These are phyloP conservation scores for Fusarium sp. DNA, from an alignment of 2,329 filamentous ascomycete species.

Conservation along the genomic window DNA sequence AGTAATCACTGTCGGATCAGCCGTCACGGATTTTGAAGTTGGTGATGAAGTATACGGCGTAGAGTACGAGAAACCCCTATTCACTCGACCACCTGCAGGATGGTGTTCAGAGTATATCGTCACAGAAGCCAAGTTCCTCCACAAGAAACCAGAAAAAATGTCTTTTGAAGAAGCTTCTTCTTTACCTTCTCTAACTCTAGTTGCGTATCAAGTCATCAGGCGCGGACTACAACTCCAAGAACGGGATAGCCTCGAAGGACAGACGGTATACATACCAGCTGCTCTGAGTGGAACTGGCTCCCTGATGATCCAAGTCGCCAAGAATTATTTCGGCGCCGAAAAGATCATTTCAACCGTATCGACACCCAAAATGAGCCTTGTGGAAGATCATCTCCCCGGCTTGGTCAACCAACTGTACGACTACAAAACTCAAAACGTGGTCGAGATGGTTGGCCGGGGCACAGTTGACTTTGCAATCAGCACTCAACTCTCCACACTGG, in stretches of 20 bases:
- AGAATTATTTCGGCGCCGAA: constrained; percentile 61
- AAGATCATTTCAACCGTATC: constrained; percentile 65
- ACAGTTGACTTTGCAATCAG: constrained; percentile 65
- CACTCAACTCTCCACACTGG: constrained; percentile 58
- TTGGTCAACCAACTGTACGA: constrained; percentile 65
- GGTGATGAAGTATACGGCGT: constrained; percentile 57
- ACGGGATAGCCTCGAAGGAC: constrained; percentile 58
- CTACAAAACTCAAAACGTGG: constrained; percentile 59
- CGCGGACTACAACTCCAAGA: constrained; percentile 55
- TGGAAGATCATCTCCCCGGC: constrained; percentile 57
- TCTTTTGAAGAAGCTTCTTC: constrained; percentile 55
- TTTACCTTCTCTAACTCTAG: constrained; percentile 54
- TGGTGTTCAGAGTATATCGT: constrained; percentile 59
- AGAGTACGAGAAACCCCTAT: constrained; percentile 55
- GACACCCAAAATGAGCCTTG: constrained; percentile 61
- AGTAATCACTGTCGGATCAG: constrained; percentile 49
- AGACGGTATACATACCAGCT: constrained; percentile 64
- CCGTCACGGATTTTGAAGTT: constrained; percentile 46
- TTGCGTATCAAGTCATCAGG: constrained; percentile 59
- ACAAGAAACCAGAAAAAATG: constrained; percentile 50
- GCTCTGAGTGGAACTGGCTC: constrained; percentile 63
- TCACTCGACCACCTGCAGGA: constrained; percentile 45
- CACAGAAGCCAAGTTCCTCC: constrained; percentile 51
- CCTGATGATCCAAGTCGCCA: constrained; percentile 62
- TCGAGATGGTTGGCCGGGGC: constrained; percentile 53